Base-by-base conservation (phyloP, 78 protist genomes). In the Parvularia atlantis region DNA sequence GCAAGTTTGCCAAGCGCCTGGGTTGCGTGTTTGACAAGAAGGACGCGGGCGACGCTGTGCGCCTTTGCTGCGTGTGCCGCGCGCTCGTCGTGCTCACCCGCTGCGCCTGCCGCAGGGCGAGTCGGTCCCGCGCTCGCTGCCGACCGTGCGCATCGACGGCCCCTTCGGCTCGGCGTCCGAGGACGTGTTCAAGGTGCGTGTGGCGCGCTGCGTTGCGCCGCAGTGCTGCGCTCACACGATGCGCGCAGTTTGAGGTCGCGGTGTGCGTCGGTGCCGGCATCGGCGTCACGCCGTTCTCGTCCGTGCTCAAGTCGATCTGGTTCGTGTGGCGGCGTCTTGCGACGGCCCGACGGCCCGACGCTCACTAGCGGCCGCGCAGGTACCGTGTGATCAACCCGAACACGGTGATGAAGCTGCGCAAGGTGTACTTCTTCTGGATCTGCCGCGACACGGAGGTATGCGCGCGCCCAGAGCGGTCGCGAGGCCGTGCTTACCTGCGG, bases 221-320 rank as follows among this genome's bases (percentile, higher is more conserved):
- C 19, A 9, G 46, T 9, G 46, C 19, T 9, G 46, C 46, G 46
- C 46, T 4, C 46, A 41, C 46, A 9, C 46, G 46, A 41, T 41
- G 19, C 46, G 19, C 46, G 46, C 46, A 4, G 19, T 41, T 69
- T 52, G 39, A 78, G 61, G 61, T 58, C 0, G 84, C 79, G 28
- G 75, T 91, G 35, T 37, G 80, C 1, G 68, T 84, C 22, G 92
- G 87, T 35, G 93, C 92, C 2, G 96, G 96, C 64, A 90, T 90
- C 57, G 96, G 96, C 63, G 92, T 91, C 17, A 91, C 96, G 1
- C 96, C 96, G 44, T 87, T 82, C 46, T 91, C 92, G 0, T 89
- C 96, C 7, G 69, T 91, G 46, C 63, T 91, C 54, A 81, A 87
- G 75, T 74, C 86, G 56, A 58, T 91, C 31, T 71, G 65, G 54